Conservation (phyloP, 139 green algal genomes). For the Nannochloris sp. region DNA sequence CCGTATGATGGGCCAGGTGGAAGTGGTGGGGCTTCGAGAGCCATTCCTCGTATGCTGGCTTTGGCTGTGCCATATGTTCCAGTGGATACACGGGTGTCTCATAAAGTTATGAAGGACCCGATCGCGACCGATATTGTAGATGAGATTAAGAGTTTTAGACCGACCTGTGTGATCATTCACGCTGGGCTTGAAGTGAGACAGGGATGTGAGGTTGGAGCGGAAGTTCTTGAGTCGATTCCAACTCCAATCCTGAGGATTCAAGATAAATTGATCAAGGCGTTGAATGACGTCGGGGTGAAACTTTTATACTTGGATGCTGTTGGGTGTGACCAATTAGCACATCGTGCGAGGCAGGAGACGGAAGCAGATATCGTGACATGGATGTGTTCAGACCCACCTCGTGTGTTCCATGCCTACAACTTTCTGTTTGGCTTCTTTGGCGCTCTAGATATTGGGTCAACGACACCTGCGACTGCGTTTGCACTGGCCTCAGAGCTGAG, state of each 20-base stretch:
- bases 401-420: slow-evolving; percentile 38
- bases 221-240: no score
- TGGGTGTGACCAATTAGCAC: background rate
- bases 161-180: slow-evolving; percentile 6
- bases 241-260: no score
- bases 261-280: no score
- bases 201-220: no score
- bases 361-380: background rate
- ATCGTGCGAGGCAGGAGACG: background rate
- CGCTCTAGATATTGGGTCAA: slow-evolving; percentile 27
- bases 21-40: background rate
- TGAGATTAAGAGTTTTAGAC: background rate
- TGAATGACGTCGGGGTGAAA: no score
- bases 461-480: slow-evolving; percentile 57
- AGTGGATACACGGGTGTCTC: no score
- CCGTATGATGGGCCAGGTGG: slow-evolving; percentile 1
- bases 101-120: no score
- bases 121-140: no score
- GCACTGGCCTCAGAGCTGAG: slow-evolving; percentile 35
- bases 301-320: no score
- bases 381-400: slow-evolving; percentile 5
- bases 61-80: no score
- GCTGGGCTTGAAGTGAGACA: no score
- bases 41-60: no score
- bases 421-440: slow-evolving; percentile 61